A percentile compares a stretch with the other conserved stretches of the same genome.
Conservation (phyloP, 441 rosid species). For the Pelargonium australe region DNA sequence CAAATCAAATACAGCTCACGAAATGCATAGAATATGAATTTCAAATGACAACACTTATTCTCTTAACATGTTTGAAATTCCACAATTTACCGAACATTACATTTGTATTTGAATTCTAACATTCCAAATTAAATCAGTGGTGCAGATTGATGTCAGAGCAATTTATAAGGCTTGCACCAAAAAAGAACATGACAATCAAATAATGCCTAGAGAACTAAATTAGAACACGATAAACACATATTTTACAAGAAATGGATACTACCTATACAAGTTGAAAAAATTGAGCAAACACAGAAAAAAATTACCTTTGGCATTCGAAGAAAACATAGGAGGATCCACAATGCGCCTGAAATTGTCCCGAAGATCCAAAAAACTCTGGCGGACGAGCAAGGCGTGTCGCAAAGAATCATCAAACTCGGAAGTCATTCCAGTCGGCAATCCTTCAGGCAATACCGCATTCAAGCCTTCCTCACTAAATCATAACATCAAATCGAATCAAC, state of each 20-base stretch:
- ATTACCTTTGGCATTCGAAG: conserved; percentile 50
- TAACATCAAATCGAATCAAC: conserved; percentile 4
- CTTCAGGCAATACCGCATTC: conserved; percentile 65
- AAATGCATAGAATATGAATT: too few relatives aligned
- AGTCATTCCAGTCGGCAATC: conserved; percentile 64
- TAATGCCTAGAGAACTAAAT: background rate
- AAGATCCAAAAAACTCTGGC: conserved; percentile 75
- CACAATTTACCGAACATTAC: too few relatives aligned
- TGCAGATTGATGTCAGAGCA: background rate
- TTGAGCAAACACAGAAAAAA: conserved; percentile 9
- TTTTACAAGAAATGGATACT: background rate
- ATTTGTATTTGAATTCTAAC: too few relatives aligned
- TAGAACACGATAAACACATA: too few relatives aligned
- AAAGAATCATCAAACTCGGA: conserved; percentile 74
- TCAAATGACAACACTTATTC: too few relatives aligned
- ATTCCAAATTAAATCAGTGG: too few relatives aligned
- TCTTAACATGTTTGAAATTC: too few relatives aligned
- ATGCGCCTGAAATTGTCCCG: conserved; percentile 86
- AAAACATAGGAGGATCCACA: conserved; percentile 64
- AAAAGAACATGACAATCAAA: background rate
- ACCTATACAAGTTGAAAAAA: background rate
- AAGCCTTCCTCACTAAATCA: conserved; percentile 43
- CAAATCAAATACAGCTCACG: too few relatives aligned
- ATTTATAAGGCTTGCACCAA: background rate
- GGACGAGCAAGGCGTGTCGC: conserved; percentile 69